Conservation (phyloP, 495 filamentous ascomycete genomes). For the Entonaema liquescens region DNA sequence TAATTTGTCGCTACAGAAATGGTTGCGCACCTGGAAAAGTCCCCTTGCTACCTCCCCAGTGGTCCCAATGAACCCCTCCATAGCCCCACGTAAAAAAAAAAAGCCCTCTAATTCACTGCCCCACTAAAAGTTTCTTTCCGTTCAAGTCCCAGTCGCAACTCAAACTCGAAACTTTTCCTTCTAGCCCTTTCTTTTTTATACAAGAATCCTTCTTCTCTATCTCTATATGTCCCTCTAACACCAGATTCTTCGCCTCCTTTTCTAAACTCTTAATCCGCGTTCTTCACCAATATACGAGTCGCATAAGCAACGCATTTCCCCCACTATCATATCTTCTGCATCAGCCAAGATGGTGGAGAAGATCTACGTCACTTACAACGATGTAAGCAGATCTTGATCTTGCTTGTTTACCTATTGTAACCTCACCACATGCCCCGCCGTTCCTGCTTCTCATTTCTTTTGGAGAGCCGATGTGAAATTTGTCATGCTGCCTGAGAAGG, state of each 20-base stretch:
- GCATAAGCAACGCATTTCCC: slow-evolving; percentile 1
- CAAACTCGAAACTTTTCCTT: slow-evolving; percentile 30
- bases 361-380: slow-evolving; percentile 93
- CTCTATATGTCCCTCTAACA: background rate
- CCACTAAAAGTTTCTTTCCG: slow-evolving; percentile 35
- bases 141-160: slow-evolving; percentile 22
- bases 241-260: slow-evolving; percentile 2
- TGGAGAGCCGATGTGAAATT: slow-evolving; percentile 6
- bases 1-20: slow-evolving; percentile 22
- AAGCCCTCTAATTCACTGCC: slow-evolving; percentile 4
- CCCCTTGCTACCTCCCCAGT: background rate
- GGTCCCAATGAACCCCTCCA: slow-evolving; percentile 10
- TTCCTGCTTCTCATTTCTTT: background rate
- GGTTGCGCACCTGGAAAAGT: slow-evolving; percentile 1
- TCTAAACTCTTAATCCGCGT: background rate
- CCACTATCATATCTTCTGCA: slow-evolving; percentile 15
- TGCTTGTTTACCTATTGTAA: slow-evolving; percentile 8
- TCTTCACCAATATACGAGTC: background rate
- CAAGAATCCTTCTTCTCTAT: slow-evolving; percentile 15
- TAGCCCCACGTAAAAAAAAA: slow-evolving; percentile 33
- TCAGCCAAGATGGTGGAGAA: slow-evolving; percentile 78
- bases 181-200: slow-evolving; percentile 21
- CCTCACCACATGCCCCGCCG: slow-evolving; percentile 21
- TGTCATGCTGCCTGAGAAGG: slow-evolving; percentile 1
- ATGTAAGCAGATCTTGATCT: slow-evolving; percentile 65